Evolutionary conservation across 352 stramenopile genomes (phyloP).

Genomic region (Discostella stelligera): DNA sequence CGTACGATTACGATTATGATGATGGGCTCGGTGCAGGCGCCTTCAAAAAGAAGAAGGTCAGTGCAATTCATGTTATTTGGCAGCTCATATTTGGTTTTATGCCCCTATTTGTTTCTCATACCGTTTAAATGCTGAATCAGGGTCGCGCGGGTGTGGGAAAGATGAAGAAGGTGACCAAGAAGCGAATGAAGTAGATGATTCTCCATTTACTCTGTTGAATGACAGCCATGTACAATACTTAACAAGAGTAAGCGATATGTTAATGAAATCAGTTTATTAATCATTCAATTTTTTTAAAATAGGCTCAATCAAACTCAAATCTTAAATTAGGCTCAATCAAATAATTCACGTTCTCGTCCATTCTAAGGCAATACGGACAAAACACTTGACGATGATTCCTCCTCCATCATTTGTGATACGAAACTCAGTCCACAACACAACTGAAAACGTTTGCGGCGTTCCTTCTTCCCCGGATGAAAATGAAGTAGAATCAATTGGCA

Average conservation of each 20-base stretch:
- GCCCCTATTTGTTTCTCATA: slow-evolving; percentile 3
- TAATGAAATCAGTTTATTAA: not conserved
- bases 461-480: not conserved
- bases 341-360: no score
- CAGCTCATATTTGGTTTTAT: not conserved
- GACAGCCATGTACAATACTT: not conserved
- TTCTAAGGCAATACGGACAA: not conserved
- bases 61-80: slow-evolving; percentile 5
- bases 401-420: slow-evolving; percentile 7
- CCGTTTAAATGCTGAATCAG: slow-evolving; percentile 7
- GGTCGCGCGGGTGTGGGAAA: slow-evolving; percentile 78
- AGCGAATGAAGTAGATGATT: slow-evolving; percentile 57
- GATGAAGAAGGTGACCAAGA: slow-evolving; percentile 83
- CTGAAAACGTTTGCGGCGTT: not conserved
- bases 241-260: not conserved
- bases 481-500: not conserved
- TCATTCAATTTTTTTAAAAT: not conserved
- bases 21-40: slow-evolving; percentile 68
- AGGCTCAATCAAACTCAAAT: no score
- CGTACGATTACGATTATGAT: slow-evolving; percentile 81
- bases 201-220: not conserved
- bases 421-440: not conserved
- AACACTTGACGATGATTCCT: not conserved
- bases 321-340: no score
- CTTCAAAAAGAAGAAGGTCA: slow-evolving; percentile 81